These are phyloP conservation scores for Cutaneotrichosporon cutaneum DNA, from an alignment of 1,284 basidiomycete species.

Conservation along the genomic window DNA sequence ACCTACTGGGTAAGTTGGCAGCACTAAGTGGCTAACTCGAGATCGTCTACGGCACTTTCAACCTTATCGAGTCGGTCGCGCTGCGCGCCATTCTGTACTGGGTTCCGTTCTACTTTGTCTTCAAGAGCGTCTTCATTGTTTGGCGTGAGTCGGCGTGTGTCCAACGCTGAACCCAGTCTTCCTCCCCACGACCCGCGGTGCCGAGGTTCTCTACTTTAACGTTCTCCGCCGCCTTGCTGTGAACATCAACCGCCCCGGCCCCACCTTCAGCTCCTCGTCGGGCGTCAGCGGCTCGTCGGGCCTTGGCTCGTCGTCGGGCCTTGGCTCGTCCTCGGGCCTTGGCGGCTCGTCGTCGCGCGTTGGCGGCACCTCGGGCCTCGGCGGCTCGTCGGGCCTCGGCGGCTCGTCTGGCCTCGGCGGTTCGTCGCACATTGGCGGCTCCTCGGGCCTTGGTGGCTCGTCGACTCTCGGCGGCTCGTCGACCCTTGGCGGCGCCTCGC, in stretches of 20 bases:
- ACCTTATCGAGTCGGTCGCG: conserved; percentile 52
- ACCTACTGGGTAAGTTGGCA: conserved; percentile 51
- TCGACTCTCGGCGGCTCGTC: not conserved
- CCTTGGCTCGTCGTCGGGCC: conserved; percentile 1
- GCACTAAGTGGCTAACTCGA: conserved; percentile 15
- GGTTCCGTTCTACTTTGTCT: conserved; percentile 71
- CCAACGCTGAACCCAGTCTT: conserved; percentile 43
- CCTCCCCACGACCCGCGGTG: conserved; percentile 61
- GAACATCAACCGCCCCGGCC: conserved; percentile 36
- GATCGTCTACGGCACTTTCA: conserved; percentile 53
- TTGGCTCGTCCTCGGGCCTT: too few species aligned
- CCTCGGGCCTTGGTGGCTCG: too few species aligned
- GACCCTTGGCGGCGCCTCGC: not conserved
- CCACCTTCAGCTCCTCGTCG: not conserved
- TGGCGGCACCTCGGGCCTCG: too few species aligned
- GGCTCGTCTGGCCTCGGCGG: too few species aligned
- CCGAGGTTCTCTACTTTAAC: conserved; percentile 66
- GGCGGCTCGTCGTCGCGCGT: not conserved
- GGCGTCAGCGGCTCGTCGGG: too few species aligned
- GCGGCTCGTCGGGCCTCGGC: too few species aligned
- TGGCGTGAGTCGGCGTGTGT: conserved; percentile 57
- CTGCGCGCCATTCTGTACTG: conserved; percentile 52
- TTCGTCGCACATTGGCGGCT: not conserved
- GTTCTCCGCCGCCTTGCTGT: conserved; percentile 68
- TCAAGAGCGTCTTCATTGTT: conserved; percentile 83